Base-by-base conservation (phyloP, 2,329 filamentous ascomycete species). In the Cladophialophora psammophila region DNA sequence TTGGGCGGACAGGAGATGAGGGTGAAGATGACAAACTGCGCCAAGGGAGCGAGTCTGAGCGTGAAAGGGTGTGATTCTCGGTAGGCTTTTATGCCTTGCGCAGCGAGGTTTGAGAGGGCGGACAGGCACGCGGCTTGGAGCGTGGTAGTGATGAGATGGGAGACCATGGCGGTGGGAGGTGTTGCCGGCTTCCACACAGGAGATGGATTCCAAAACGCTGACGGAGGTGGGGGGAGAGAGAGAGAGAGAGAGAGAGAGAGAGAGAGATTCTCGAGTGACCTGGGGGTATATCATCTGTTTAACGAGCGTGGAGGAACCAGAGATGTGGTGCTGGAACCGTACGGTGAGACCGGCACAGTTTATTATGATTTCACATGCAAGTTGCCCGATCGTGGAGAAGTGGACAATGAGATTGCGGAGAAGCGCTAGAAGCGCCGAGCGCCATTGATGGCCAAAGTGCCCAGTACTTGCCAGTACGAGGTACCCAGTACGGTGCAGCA, bases 1-100 rank as follows among this genome's bases (percentile, higher is more conserved):
- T 97, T 97, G 53, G 91, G 91, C 2, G 93, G 93, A 48, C 89
- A 90, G 78, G 85, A 90, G 66, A 96, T 76, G 38, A 91, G 75
- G 71, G 89, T 87, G 81, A 90, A 96, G 61, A 92, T 75, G 60
- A 91, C 80, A 78, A 96, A 97, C 76, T 93, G 91, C 72, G 93
- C 80, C 52, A 96, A 83, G 3, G 90, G 87, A 5, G 85, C 79
- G 79, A 85, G 84, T 78, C 93, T 87, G 72, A 96, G 81, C 31
- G 81, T 31, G 18, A 50, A 50, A 26, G 45, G 18, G 9, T 12
- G 18, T 3, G 45, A 50, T 54, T 68, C 68, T 36, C 68, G 85
- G 72, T 90, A 88, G 6, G 89, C 85, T 10, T 84, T 84, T 67
- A 95, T 86, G 65, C 83, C 80, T 78, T 95, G 92, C 6, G 91